Percentiles rank a stretch among this genome's conserved stretches.
Evolutionary conservation across 805 yeast genomes (phyloP).

Genomic region (Wickerhamiella azymoides): DNA sequence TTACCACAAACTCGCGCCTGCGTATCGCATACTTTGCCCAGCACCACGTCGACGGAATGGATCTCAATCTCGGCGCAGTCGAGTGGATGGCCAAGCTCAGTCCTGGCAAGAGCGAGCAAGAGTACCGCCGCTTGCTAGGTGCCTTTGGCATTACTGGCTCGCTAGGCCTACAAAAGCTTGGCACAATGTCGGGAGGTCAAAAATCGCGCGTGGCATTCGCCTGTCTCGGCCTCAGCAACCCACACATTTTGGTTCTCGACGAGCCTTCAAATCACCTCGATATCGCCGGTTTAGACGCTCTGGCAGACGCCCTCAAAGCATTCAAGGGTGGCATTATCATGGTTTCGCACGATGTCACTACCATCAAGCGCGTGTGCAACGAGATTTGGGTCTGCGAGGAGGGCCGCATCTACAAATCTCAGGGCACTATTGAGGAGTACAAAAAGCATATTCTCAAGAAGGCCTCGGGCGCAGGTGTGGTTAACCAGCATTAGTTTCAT

Average conservation of each 20-base stretch:
- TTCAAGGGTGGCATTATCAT: conserved; percentile 93
- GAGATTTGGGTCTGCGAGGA: conserved; percentile 94
- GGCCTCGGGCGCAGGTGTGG: conserved; percentile 81
- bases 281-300: conserved; percentile 94
- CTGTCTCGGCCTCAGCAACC: conserved; percentile 75
- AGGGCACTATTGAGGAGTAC: conserved; percentile 75
- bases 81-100: conserved; percentile 81
- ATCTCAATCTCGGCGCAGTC: conserved; percentile 68
- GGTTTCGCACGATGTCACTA: conserved; percentile 95
- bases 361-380: conserved; percentile 76
- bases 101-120: conserved; percentile 94
- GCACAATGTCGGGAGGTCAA: conserved; percentile 89
- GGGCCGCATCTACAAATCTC: conserved; percentile 62
- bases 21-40: conserved; percentile 96
- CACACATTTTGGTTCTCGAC: conserved; percentile 84
- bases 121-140: conserved; percentile 90
- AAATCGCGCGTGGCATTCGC: conserved; percentile 98
- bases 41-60: conserved; percentile 98
- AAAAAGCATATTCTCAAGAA: conserved; percentile 69
- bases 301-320: conserved; percentile 71
- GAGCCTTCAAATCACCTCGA: conserved; percentile 98
- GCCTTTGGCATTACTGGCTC: conserved; percentile 96
- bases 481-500: conserved; percentile 61
- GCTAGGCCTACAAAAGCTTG: conserved; percentile 81
- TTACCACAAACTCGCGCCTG: conserved; percentile 68